Evolutionary conservation across 441 rosid genomes (phyloP), one percentile per base, ranked within the genome.

Genomic region (Erodium trifolium): DNA sequence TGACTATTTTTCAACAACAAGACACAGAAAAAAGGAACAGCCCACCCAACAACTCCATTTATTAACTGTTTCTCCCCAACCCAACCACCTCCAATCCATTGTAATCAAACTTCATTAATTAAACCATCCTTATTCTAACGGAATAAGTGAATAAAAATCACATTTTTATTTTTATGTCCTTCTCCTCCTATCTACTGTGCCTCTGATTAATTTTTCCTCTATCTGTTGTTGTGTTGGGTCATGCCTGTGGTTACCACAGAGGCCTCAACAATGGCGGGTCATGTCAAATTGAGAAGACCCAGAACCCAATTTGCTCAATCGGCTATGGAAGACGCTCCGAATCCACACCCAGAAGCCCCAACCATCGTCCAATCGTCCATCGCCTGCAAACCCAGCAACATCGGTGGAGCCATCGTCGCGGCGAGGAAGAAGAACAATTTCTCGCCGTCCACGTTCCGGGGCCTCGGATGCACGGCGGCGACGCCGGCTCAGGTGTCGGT

Each of bases 401-500:
- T 23, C 27, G 27, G 27, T 34, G 37, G 37, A 0, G 37, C 37
- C 4, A 34, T 34, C 37, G 37, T 34, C 5, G 37, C 37, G 55
- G 1, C 73, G 65, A 79, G 66, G 80, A 92, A 87, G 82, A 92
- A 90, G 74, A 76, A 68, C 64, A 67, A 68, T 66, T 81, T 81
- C 41, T n/a, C 79, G 2, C 80, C 81, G 37, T 60, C 84, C 6
- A 41, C 82, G 55, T 85, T 90, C 70, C 78, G 89, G 35, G 94
- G 91, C 0, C 76, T 93, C 2, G 95, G 98, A 11, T 91, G 98
- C 77, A 74, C 91, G 0, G 83, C 96, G 1, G 83, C 88, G 65
- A 83, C 95, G 0, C 81, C 97, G 8, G 80, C 84, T 77, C 88
- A 87, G 71, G 98, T 93, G 63, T 89, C 97, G 3, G 86, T 91